Evolutionary conservation across 441 rosid genomes (phyloP), one percentile per base, ranked within the genome.

Genomic region (Sinapis alba): DNA sequence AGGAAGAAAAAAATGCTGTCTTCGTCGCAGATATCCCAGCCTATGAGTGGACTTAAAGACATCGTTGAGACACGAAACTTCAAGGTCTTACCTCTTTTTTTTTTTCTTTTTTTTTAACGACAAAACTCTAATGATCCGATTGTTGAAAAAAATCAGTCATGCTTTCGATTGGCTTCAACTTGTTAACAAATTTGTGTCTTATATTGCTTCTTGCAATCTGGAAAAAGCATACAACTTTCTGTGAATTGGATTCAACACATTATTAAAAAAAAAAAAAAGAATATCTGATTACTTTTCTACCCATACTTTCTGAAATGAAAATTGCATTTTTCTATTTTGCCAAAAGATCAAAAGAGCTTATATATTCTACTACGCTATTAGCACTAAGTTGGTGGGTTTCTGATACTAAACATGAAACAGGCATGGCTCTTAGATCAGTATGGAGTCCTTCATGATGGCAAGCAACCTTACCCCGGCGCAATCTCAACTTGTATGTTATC

Each of bases 381-480:
- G n/a, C n/a, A n/a, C n/a, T n/a, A n/a, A n/a, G n/a, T n/a, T n/a
- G n/a, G n/a, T n/a, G n/a, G n/a, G n/a, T 13, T 20, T 15, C 28
- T 71, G 41, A 32, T 53, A 15, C 7, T 61, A 65, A 61, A 38
- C 15, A 54, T 69, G 63, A 60, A 7, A 24, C 85, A 94, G 99
- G 97, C 90, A 26, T 94, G 98, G 99, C 84, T 94, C 54, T 83
- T 92, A 74, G 98, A 92, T 86, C 99, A 94, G 68, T 94, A 87
- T 69, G 98, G 98, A 70, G 98, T 94, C 16, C 98, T 94, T 79
- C 99, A 92, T 74, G 97, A 94, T 73, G 98, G 97, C 41, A 92
- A 88, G 68, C 84, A 86, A 57, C 97, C 99, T 43, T 94, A 92
- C 77, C 96, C 98, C 0, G 97, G 96, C n/a, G 98, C 98, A 1